Conservation (phyloP, 1,284 basidiomycete genomes). For the Coniophora puteana region DNA sequence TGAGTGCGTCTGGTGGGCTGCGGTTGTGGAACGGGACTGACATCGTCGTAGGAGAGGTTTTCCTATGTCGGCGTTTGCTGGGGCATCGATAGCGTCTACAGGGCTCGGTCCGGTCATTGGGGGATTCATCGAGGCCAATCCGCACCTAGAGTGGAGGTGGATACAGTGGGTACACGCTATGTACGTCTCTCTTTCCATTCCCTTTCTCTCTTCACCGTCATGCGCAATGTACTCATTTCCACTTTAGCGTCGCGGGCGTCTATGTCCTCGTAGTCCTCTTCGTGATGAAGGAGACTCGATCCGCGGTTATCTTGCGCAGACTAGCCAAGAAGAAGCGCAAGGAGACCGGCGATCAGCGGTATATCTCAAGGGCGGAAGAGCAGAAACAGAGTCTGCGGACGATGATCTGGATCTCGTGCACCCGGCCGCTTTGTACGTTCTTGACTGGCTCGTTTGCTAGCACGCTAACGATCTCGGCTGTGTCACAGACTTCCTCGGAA, state of each 20-base stretch:
- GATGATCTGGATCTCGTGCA: slow-evolving; percentile 65
- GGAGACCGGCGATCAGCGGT: slow-evolving; percentile 58
- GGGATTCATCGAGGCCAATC: slow-evolving; percentile 52
- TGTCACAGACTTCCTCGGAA: slow-evolving; percentile 51
- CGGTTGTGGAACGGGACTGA: slow-evolving; percentile 6
- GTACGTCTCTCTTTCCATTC: slow-evolving; percentile 27
- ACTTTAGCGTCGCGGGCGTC: slow-evolving; percentile 37
- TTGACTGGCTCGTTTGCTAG: background rate
- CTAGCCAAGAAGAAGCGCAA: slow-evolving; percentile 57
- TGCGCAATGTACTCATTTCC: background rate
- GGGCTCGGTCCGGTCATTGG: slow-evolving; percentile 53
- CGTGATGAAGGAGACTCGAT: slow-evolving; percentile 58
- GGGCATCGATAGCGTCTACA: slow-evolving; percentile 44
- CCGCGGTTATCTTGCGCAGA: slow-evolving; percentile 53
- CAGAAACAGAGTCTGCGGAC: slow-evolving; percentile 50
- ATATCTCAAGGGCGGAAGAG: slow-evolving; percentile 63
- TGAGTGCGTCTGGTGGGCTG: slow-evolving; percentile 18
- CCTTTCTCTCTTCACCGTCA: background rate
- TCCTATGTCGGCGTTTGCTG: slow-evolving; percentile 52
- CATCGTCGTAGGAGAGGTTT: slow-evolving; percentile 38
- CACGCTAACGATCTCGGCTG: slow-evolving; percentile 1
- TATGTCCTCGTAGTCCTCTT: slow-evolving; percentile 45
- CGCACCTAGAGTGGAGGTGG: slow-evolving; percentile 57
- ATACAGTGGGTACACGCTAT: slow-evolving; percentile 63
- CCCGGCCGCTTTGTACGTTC: slow-evolving; percentile 60